These are phyloP conservation scores for Candida manassasensis DNA, from an alignment of 805 yeast genomes.

Conservation along the genomic window DNA sequence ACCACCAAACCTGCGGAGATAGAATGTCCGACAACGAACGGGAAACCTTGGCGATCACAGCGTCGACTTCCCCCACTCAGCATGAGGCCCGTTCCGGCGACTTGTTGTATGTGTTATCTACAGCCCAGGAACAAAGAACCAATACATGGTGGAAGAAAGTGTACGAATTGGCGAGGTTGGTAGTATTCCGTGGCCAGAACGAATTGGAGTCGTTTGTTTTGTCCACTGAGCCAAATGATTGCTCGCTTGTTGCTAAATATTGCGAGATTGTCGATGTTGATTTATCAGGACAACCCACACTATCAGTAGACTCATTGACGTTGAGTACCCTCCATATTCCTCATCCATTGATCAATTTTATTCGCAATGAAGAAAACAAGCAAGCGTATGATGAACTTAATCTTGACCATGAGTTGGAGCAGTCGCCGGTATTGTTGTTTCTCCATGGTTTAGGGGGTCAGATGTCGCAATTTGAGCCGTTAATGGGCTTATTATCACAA, in stretches of 20 bases:
- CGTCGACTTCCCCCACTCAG: constrained; percentile 4
- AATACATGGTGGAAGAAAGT: constrained; percentile 17
- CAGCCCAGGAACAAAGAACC: constrained; percentile 14
- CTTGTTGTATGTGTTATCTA: constrained; percentile 6
- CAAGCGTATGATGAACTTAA: constrained; percentile 9
- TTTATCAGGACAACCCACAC: constrained; percentile 15
- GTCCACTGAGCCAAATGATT: constrained; percentile 48
- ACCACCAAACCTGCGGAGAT: too few relatives aligned
- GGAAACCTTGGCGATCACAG: constrained; percentile 11
- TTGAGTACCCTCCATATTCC: constrained; percentile 43
- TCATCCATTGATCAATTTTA: constrained; percentile 41
- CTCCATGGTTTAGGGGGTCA: constrained; percentile 93
- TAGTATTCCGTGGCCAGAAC: constrained; percentile 19
- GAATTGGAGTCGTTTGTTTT: constrained; percentile 41
- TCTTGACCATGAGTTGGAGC: constrained; percentile 33
- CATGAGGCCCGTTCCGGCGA: constrained; percentile 1
- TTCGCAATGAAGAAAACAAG: constrained; percentile 21
- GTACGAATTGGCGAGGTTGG: constrained; percentile 23
- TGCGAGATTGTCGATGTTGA: constrained; percentile 36
- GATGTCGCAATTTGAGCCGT: constrained; percentile 75
- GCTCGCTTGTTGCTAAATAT: constrained; percentile 49
- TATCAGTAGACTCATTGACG: constrained; percentile 30
- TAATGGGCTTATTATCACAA: constrained; percentile 58
- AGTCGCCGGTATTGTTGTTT: constrained; percentile 58
- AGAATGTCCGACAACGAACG: constrained; percentile 13